Evolutionary conservation across 345 rosid genomes (phyloP), one percentile per base, ranked within the genome.

Genomic region (Sisymbrium altissimum): DNA sequence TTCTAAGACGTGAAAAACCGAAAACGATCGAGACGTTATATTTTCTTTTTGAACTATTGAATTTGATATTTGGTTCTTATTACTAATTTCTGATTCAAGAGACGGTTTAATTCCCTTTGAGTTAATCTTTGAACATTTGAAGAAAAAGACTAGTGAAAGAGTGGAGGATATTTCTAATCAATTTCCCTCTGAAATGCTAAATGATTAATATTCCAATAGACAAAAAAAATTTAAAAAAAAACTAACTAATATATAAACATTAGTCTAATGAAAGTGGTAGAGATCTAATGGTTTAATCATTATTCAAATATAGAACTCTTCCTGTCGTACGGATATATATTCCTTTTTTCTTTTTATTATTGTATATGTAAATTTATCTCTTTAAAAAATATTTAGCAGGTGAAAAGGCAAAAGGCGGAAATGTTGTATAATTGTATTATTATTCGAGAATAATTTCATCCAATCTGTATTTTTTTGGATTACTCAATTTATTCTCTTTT

Each of bases 401-500:
- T 75, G 49, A 68, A 61, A 75, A 75, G 57, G 79, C 70, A 61
- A 68, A 61, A 60, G 50, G 69, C 9, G 17, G 45, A 40, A 66
- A 66, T 54, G 61, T 46, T 48, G 19, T 52, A 68, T 75, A 49
- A 74, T 46, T 48, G 19, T 52, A 68, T 75, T 59, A 74, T 74
- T 67, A 23, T 50, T 40, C 13, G 49, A 33, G 63, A 75, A 75
- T 75, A 68, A 68, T 61, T 75, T 61, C 64, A 61, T 70, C 70
- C 79, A 52, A 68, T 75, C 79, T 75, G 79, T 75, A 68, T 52
- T 25, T 43, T 64, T 75, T 68, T 75, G 79, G 74, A 60, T 63
- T 75, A 61, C 67, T 66, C 61, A 18, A 17, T 46, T 65, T 56
- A 50, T 55, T 64, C 15, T 15, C 60, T 7, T 63, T 74, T 45